These are phyloP conservation scores for Aspergillus phoenicis DNA, from an alignment of 2,329 filamentous ascomycete genomes.

Conservation along the genomic window DNA sequence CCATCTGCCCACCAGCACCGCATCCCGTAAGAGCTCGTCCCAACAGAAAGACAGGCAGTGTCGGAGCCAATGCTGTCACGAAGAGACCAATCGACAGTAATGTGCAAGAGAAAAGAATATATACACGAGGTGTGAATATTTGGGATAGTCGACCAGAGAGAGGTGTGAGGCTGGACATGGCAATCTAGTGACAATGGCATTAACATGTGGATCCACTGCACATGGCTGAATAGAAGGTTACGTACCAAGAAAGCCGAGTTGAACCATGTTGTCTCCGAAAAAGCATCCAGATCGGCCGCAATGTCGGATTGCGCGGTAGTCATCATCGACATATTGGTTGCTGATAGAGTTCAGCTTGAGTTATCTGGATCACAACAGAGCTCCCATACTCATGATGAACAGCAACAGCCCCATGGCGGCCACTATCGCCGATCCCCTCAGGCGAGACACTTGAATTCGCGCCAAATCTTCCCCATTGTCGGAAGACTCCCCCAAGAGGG, in stretches of 20 bases:
- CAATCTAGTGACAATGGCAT: slow-evolving; percentile 50
- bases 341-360: slow-evolving; percentile 29
- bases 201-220: background rate
- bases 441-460: background rate
- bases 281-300: slow-evolving; percentile 72
- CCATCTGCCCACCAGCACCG: slow-evolving; percentile 72
- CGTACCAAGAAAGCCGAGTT: slow-evolving; percentile 70
- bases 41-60: slow-evolving; percentile 65
- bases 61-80: slow-evolving; percentile 63
- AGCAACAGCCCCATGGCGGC: slow-evolving; percentile 4
- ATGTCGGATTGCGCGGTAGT: slow-evolving; percentile 79
- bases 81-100: slow-evolving; percentile 64
- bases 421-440: slow-evolving; percentile 1
- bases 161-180: slow-evolving; percentile 63
- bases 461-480: background rate
- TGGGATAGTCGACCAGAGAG: slow-evolving; percentile 71
- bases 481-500: background rate
- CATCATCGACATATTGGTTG: slow-evolving; percentile 76
- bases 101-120: slow-evolving; percentile 64
- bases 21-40: slow-evolving; percentile 70
- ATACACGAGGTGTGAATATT: slow-evolving; percentile 70
- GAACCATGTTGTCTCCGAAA: slow-evolving; percentile 76
- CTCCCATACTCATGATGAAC: slow-evolving; percentile 5
- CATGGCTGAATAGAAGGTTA: background rate
- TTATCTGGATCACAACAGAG: background rate